Evolutionary conservation across 2,329 filamentous ascomycete genomes (phyloP).

Genomic region (Xylariomycetidae sp.): DNA sequence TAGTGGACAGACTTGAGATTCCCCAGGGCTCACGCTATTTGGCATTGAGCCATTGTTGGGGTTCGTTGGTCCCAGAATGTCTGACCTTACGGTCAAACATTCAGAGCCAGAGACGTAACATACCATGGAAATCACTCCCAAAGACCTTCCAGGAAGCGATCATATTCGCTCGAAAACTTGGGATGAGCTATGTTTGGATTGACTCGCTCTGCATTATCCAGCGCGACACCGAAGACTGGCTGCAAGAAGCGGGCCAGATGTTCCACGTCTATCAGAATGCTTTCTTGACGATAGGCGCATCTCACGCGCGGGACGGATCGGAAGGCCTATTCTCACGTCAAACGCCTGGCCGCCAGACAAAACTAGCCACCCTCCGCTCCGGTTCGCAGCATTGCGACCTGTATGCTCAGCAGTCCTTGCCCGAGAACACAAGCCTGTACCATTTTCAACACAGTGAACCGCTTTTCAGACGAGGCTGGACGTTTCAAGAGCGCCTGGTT

Average conservation of each 20-base stretch:
- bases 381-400: neutral
- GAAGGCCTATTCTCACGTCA: slow-evolving; percentile 1
- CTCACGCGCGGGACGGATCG: slow-evolving; percentile 2
- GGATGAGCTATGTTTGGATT: slow-evolving; percentile 1
- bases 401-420: slow-evolving; percentile 2
- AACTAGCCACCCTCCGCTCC: slow-evolving; percentile 1
- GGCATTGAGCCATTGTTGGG: slow-evolving; percentile 3
- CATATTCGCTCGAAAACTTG: neutral
- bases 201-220: slow-evolving; percentile 3
- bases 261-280: slow-evolving; percentile 2
- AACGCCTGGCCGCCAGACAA: neutral
- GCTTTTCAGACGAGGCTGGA: slow-evolving; percentile 2
- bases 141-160: slow-evolving; percentile 2
- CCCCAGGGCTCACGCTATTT: too few species aligned
- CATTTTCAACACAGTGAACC: neutral
- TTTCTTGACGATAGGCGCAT: slow-evolving; percentile 1
- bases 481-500: slow-evolving; percentile 11
- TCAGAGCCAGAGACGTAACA: neutral
- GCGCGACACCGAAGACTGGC: neutral
- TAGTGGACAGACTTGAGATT: too few species aligned
- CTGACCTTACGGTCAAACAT: slow-evolving; percentile 1
- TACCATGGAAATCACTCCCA: slow-evolving; percentile 1
- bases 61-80: neutral
- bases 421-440: slow-evolving; percentile 2
- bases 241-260: slow-evolving; percentile 2